Percentiles rank a stretch among this genome's conserved stretches.
Conservation (phyloP, 768 basidiomycete genomes). For the Suillus subalutaceus region DNA sequence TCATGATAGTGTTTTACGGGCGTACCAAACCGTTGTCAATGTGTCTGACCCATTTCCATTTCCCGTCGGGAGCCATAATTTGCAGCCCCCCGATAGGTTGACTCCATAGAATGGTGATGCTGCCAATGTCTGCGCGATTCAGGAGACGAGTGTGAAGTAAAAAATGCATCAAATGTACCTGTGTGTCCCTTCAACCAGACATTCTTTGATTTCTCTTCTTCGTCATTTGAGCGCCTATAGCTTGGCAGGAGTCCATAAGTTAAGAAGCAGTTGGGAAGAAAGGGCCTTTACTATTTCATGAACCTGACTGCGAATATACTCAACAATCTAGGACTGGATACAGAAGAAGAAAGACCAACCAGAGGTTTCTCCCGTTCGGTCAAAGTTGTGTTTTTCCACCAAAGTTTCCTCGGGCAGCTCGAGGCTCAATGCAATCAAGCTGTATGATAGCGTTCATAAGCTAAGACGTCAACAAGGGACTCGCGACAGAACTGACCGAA, state of each 20-base stretch:
- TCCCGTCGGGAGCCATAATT: slow-evolving; percentile 36
- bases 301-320: slow-evolving; percentile 31
- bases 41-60: slow-evolving; percentile 41
- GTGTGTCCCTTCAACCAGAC: slow-evolving; percentile 44
- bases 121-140: slow-evolving; percentile 31
- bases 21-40: slow-evolving; percentile 39
- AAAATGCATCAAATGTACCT: slow-evolving; percentile 21
- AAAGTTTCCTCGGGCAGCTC: slow-evolving; percentile 39
- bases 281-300: slow-evolving; percentile 39
- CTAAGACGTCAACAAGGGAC: neutral
- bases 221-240: slow-evolving; percentile 29
- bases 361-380: slow-evolving; percentile 31
- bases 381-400: slow-evolving; percentile 31
- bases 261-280: neutral
- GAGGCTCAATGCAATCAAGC: slow-evolving; percentile 36
- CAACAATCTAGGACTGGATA: neutral
- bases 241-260: slow-evolving; percentile 16
- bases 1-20: neutral
- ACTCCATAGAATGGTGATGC: slow-evolving; percentile 40
- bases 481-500: slow-evolving; percentile 18
- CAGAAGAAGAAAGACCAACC: slow-evolving; percentile 20
- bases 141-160: neutral
- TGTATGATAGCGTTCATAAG: slow-evolving; percentile 12
- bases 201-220: slow-evolving; percentile 11
- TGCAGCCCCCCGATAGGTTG: slow-evolving; percentile 42